Percentiles rank a stretch among this genome's conserved stretches.
Conservation (phyloP, 306 rosid species). For the Sicyos edulis region DNA sequence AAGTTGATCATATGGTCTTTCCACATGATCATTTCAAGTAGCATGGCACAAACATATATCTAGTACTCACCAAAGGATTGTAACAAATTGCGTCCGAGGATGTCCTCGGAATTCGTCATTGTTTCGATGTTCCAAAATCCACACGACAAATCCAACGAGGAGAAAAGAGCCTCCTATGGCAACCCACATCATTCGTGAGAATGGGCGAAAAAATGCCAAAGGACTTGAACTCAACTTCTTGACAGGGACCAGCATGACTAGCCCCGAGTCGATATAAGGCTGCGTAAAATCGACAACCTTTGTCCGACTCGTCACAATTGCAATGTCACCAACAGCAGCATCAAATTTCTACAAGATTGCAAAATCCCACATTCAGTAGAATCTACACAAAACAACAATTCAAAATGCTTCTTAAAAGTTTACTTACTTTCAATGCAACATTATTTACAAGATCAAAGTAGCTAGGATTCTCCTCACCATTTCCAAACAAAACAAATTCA, state of each 20-base stretch:
- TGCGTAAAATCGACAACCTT: constrained; percentile 45
- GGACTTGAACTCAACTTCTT: constrained; percentile 29
- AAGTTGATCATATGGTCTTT: not conserved
- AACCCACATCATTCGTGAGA: constrained; percentile 40
- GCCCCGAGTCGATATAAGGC: constrained; percentile 45
- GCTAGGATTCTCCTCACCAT: constrained; percentile 44
- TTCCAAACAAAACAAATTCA: constrained; percentile 39
- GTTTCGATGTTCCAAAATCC: constrained; percentile 42
- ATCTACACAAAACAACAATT: not conserved
- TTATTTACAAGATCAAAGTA: constrained; percentile 33
- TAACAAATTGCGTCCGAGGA: constrained; percentile 35
- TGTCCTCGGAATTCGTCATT: constrained; percentile 48
- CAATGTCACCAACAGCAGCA: constrained; percentile 50
- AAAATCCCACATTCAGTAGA: constrained; percentile 5
- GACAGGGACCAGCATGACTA: constrained; percentile 40
- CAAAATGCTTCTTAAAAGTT: not conserved
- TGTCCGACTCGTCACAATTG: constrained; percentile 42
- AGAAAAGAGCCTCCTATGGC: constrained; percentile 35
- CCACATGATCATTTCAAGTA: not conserved
- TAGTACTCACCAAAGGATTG: constrained; percentile 35
- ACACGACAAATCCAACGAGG: constrained; percentile 37
- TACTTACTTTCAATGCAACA: constrained; percentile 36
- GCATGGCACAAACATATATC: not conserved
- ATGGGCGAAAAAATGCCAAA: constrained; percentile 41
- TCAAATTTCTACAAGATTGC: constrained; percentile 33